Percentiles rank a stretch among this genome's conserved stretches.
Evolutionary conservation across 305 asterid species (phyloP).

Genomic region (Plantago coronopus): DNA sequence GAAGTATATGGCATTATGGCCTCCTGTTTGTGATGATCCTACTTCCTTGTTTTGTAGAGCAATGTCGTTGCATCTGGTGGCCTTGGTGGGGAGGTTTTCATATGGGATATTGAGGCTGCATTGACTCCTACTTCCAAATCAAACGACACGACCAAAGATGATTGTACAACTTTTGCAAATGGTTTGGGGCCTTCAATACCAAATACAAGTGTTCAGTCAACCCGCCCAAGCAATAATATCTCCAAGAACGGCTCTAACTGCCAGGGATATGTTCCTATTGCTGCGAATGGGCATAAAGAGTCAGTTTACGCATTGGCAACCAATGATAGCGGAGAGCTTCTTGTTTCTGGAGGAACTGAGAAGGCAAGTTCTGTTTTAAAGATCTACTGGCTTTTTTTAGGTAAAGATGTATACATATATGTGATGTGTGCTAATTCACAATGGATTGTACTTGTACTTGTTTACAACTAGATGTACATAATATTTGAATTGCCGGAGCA

Average conservation of each 20-base stretch:
- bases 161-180: conserved; percentile 56
- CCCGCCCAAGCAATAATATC: conserved; percentile 73
- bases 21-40: conserved; percentile 21
- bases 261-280: conserved; percentile 75
- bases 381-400: conserved; percentile 4
- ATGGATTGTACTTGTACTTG: neutral
- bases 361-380: conserved; percentile 51
- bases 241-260: conserved; percentile 64
- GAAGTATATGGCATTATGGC: conserved; percentile 6
- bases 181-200: conserved; percentile 61
- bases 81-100: conserved; percentile 96
- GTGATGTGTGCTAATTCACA: neutral
- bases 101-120: conserved; percentile 99
- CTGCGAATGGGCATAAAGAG: conserved; percentile 98
- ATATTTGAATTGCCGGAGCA: neutral
- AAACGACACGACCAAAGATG: conserved; percentile 63
- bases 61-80: conserved; percentile 93
- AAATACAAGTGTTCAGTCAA: conserved; percentile 66
- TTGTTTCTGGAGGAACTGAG: conserved; percentile 99
- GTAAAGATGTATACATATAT: neutral
- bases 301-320: conserved; percentile 94
- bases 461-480: neutral
- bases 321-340: conserved; percentile 80
- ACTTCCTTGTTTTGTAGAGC: conserved; percentile 45
- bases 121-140: conserved; percentile 69